Conservation (phyloP, 495 filamentous ascomycete genomes). For the Tuber calosporum region DNA sequence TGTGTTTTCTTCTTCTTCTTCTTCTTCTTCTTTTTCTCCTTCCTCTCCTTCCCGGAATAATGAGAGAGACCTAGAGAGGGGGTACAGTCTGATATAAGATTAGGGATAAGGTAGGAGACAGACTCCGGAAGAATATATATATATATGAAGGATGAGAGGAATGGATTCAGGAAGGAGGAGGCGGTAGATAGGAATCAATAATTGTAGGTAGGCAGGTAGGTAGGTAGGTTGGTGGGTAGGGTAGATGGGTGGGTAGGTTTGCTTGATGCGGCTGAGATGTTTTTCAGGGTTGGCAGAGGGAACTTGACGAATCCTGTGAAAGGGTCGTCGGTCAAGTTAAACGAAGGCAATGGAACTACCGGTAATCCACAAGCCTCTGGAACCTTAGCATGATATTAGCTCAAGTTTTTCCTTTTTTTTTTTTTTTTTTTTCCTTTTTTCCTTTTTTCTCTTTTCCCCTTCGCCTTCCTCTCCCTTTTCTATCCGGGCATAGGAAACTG, state of each 20-base stretch:
- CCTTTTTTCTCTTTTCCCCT: too few relatives aligned
- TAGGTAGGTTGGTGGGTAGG: too few relatives aligned
- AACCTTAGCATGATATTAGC: not conserved
- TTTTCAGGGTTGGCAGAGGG: not conserved
- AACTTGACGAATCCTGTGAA: not conserved
- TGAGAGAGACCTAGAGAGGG: not conserved
- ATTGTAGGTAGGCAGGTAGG: not conserved
- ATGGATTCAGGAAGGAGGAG: not conserved
- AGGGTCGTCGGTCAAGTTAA: not conserved
- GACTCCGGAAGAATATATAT: not conserved
- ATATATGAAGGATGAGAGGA: not conserved
- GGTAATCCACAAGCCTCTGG: not conserved
- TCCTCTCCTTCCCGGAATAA: not conserved
- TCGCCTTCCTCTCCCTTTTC: not conserved
- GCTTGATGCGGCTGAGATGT: not conserved
- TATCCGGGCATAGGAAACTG: not conserved
- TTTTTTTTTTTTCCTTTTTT: not conserved
- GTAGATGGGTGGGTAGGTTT: not conserved
- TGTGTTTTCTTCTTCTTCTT: not conserved
- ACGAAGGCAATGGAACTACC: not conserved
- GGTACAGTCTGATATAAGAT: not conserved
- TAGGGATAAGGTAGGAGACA: not conserved
- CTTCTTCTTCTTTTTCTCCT: not conserved
- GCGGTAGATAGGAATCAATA: not conserved
- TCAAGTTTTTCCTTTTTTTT: not conserved